Evolutionary conservation across 2,329 filamentous ascomycete species (phyloP).

Genomic region (Drechslera avenae): DNA sequence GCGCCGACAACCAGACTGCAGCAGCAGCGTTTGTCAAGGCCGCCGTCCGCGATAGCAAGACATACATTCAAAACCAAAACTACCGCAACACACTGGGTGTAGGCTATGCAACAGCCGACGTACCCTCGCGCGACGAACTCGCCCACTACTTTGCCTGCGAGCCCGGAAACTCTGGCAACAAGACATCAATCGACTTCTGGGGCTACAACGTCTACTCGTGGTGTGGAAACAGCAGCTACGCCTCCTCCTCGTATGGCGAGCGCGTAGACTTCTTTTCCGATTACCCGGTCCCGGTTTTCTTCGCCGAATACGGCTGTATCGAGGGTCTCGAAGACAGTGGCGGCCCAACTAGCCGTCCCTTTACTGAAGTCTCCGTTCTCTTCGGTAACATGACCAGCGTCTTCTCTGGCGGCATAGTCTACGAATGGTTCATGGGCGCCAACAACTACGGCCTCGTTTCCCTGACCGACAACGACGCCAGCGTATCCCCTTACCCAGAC

Average conservation of each 20-base stretch:
- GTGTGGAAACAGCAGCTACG: slow-evolving; percentile 84
- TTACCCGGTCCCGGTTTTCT: slow-evolving; percentile 95
- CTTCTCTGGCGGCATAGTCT: slow-evolving; percentile 95
- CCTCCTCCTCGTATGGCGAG: slow-evolving; percentile 75
- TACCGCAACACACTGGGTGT: slow-evolving; percentile 78
- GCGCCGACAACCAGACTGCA: slow-evolving; percentile 81
- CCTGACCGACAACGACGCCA: slow-evolving; percentile 60
- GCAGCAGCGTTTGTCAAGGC: slow-evolving; percentile 96
- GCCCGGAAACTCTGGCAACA: slow-evolving; percentile 44
- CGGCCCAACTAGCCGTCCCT: slow-evolving; percentile 67
- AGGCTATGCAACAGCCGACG: slow-evolving; percentile 94
- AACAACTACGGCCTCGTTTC: slow-evolving; percentile 88
- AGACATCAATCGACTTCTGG: slow-evolving; percentile 87
- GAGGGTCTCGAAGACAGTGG: slow-evolving; percentile 30
- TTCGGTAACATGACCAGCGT: slow-evolving; percentile 85
- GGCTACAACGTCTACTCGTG: slow-evolving; percentile 99
- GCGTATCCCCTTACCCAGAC: slow-evolving; percentile 69
- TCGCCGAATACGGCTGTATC: slow-evolving; percentile 98
- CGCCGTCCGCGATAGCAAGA: slow-evolving; percentile 92
- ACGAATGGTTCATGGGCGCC: slow-evolving; percentile 93
- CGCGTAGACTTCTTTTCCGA: slow-evolving; percentile 83
- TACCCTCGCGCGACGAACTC: slow-evolving; percentile 79
- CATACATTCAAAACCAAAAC: slow-evolving; percentile 79
- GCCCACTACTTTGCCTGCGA: slow-evolving; percentile 96
- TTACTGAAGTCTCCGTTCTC: slow-evolving; percentile 81